Evolutionary conservation across 2,329 filamentous ascomycete species (phyloP).

Genomic region (Pseudocercospora fuligena): DNA sequence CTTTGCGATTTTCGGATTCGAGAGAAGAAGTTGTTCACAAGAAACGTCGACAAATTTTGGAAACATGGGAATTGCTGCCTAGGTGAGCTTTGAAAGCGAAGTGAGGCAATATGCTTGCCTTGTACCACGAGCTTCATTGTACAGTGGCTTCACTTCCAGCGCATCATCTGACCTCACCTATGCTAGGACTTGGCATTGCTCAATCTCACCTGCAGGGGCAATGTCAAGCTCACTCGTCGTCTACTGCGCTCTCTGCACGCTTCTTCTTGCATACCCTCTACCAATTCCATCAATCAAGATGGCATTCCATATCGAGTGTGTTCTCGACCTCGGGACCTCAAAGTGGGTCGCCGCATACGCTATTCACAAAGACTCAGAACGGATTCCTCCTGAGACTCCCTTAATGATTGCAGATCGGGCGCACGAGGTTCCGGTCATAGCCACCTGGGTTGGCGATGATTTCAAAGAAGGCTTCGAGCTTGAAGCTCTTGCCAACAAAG

Average conservation of each 20-base stretch:
- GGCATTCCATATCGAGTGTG: not conserved
- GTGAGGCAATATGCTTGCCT: not conserved
- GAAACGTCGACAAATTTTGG: not conserved
- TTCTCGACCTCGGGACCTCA: not conserved
- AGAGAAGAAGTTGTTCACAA: too few relatives aligned
- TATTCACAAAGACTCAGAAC: not conserved
- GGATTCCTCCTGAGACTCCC: not conserved
- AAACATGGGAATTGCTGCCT: not conserved
- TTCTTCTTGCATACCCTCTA: not conserved
- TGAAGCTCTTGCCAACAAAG: not conserved
- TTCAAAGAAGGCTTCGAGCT: not conserved
- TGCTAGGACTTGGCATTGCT: not conserved
- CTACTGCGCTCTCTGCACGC: not conserved
- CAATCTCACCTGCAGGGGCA: not conserved
- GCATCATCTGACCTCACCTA: too few relatives aligned
- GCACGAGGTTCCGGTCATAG: not conserved
- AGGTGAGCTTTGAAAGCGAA: not conserved
- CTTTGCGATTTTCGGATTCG: too few relatives aligned
- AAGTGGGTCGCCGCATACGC: not conserved
- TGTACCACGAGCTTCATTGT: not conserved
- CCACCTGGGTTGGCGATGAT: not conserved
- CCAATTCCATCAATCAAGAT: not conserved
- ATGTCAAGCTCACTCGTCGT: not conserved
- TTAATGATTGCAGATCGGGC: not conserved
- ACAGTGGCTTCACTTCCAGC: too few relatives aligned